Evolutionary conservation across 2,329 filamentous ascomycete genomes (phyloP).

Genomic region (Knufia fluminis): DNA sequence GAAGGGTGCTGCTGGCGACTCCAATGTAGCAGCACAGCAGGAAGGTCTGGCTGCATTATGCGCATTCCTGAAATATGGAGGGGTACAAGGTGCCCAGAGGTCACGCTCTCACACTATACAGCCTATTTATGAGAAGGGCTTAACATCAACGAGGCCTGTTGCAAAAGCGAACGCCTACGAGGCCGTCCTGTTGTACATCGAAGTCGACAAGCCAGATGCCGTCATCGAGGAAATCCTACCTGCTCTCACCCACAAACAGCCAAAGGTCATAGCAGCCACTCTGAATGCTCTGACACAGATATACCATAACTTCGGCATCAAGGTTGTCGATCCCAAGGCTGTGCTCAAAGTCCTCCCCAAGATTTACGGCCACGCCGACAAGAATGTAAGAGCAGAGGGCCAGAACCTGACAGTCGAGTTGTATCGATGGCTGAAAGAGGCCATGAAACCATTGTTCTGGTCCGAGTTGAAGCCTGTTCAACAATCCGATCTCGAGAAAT

Average conservation of each 20-base stretch:
- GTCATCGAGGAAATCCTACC: constrained; percentile 86
- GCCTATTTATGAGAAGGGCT: constrained; percentile 81
- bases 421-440: constrained; percentile 93
- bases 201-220: constrained; percentile 75
- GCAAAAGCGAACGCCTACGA: constrained; percentile 83
- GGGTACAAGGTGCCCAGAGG: constrained; percentile 56
- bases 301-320: constrained; percentile 90
- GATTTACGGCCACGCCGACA: constrained; percentile 91
- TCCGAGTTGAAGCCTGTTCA: constrained; percentile 89
- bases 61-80: constrained; percentile 85
- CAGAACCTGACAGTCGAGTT: constrained; percentile 87
- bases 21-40: constrained; percentile 93
- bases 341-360: constrained; percentile 82
- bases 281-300: constrained; percentile 71
- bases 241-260: constrained; percentile 74
- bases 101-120: constrained; percentile 66
- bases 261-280: constrained; percentile 73
- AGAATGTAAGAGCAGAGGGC: constrained; percentile 91
- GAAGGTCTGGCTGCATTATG: constrained; percentile 83
- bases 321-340: constrained; percentile 85
- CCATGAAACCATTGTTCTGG: constrained; percentile 98
- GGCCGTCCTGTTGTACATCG: constrained; percentile 77
- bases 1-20: constrained; percentile 88
- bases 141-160: constrained; percentile 76
- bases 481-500: constrained; percentile 82